Evolutionary conservation across 2,329 filamentous ascomycete species (phyloP), one percentile per base, ranked within the genome.

Genomic region (Diaporthe batatas): DNA sequence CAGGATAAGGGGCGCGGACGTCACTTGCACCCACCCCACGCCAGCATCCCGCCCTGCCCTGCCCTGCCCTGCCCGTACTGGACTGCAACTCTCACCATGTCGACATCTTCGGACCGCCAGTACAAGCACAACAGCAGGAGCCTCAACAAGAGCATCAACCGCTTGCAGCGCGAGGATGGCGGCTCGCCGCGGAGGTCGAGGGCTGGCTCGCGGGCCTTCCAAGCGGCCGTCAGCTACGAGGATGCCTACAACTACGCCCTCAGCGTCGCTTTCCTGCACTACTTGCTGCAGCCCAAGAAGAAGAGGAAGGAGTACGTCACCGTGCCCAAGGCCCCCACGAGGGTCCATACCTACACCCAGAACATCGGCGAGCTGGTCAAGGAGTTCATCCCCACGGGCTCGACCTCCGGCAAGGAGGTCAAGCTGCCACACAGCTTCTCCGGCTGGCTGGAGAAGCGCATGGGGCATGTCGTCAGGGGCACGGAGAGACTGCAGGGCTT

Each of bases 181-280:
- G 68, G 59, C 71, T 54, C 59, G 47, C 53, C 62, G 21, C 77
- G 79, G 62, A 82, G 83, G 72, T 76, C 80, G 59, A 84, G 87
- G 75, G 80, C 84, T 12, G 79, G 80, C 44, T 90, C 89, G 62
- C 84, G 82, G 75, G 82, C 84, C 59, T 84, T 86, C 74, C 81
- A 84, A 64, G 80, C 84, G 68, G 82, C 85, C 70, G 86, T 91
- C 76, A 88, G 86, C 77, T 87, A 90, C 81, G 93, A 97, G 78
- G 94, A 98, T 83, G 95, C 94, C 80, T 98, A 97, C 84, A 93
- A 91, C 75, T 98, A 94, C 84, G 95, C 95, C 78, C 90, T 99
- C 70, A 93, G 96, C 75, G 92, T 94, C 77, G 96, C 96, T 77
- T 98, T 94, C 83, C 92, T 99, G 73, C 89, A 96, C 82, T 97